Conservation (phyloP, 2,329 filamentous ascomycete genomes). For the Fonsecaea multimorphosa region DNA sequence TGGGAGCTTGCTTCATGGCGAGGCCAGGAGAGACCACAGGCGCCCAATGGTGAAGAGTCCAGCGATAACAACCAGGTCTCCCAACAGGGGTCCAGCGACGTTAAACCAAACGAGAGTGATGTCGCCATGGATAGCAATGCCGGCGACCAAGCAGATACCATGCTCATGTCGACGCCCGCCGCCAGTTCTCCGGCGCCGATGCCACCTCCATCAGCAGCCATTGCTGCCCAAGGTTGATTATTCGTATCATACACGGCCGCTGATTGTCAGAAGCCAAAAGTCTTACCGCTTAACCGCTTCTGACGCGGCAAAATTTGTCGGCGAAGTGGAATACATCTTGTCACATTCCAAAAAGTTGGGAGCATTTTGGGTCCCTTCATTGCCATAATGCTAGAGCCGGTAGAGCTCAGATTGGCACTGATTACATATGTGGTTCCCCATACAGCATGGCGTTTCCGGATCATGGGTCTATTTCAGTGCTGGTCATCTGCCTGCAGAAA, state of each 20-base stretch:
- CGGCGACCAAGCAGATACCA: constrained; percentile 53
- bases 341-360: not conserved
- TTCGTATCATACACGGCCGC: not conserved
- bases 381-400: not conserved
- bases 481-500: constrained; percentile 4
- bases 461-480: constrained; percentile 5
- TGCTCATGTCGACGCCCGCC: constrained; percentile 52
- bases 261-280: not conserved
- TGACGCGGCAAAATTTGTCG: not conserved
- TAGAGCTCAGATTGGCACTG: not conserved
- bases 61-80: constrained; percentile 64
- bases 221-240: constrained; percentile 45
- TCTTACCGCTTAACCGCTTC: constrained; percentile 6
- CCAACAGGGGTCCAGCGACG: constrained; percentile 62
- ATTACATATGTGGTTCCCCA: constrained; percentile 27
- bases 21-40: constrained; percentile 55
- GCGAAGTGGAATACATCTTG: not conserved
- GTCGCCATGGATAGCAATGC: constrained; percentile 63
- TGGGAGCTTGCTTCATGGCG: constrained; percentile 87
- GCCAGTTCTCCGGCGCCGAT: constrained; percentile 60
- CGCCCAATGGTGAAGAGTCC: constrained; percentile 59
- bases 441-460: constrained; percentile 33
- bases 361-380: constrained; percentile 1
- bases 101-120: constrained; percentile 63
- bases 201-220: constrained; percentile 43